phyloP scores from a whole-genome alignment of 257 asterid genomes.

The Primulina huaijiensis region DNA sequence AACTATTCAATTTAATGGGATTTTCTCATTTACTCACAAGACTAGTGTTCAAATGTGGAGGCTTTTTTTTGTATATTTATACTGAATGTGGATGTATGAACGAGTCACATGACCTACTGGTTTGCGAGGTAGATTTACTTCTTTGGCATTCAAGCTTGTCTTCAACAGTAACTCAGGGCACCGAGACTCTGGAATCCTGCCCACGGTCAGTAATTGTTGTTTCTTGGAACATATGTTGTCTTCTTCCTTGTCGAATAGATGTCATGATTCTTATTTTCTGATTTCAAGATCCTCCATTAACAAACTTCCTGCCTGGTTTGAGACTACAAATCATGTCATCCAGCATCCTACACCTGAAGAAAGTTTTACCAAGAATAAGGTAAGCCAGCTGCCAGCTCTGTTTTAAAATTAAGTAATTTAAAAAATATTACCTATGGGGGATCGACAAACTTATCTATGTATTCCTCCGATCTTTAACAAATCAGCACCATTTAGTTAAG shows the following conservation, averaged over 20 bases:
- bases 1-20: conserved; percentile 8
- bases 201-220: conserved; percentile 28
- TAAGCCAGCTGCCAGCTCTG: conserved; percentile 20
- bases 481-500: conserved; percentile 36
- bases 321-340: conserved; percentile 29
- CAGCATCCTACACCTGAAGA: conserved; percentile 30
- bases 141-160: conserved; percentile 36
- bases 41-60: conserved; percentile 10
- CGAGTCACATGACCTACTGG: conserved; percentile 9
- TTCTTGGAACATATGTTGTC: background rate
- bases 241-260: conserved; percentile 6
- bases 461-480: conserved; percentile 13
- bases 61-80: background rate
- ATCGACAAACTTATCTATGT: conserved; percentile 6
- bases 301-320: conserved; percentile 39
- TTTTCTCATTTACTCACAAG: conserved; percentile 4
- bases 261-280: conserved; percentile 22
- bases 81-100: background rate
- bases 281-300: conserved; percentile 31
- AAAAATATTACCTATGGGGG: conserved; percentile 7
- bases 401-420: conserved; percentile 8
- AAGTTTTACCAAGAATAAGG: conserved; percentile 39
- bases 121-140: conserved; percentile 40
- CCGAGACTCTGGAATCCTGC: conserved; percentile 33
- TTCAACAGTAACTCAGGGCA: conserved; percentile 28